Evolutionary conservation across 768 basidiomycete species (phyloP), one percentile per base, ranked within the genome.

Genomic region (Suillus lakei): DNA sequence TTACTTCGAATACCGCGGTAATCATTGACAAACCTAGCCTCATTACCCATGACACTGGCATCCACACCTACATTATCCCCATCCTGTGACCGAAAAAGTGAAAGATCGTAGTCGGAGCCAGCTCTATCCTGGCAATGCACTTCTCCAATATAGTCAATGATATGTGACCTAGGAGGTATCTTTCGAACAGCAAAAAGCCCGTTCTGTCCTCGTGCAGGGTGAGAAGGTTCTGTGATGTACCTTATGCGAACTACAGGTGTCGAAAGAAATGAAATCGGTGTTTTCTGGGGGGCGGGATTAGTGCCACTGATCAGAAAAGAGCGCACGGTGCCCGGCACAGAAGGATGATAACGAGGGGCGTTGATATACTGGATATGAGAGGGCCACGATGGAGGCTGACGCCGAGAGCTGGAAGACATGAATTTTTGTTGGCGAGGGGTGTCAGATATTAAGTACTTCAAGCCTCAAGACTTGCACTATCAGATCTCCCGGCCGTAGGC

Each of bases 21-120:
- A 80, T 97, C 96, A 70, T 98, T 98, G 65, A 94, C 83, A 73
- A 97, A 96, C 71, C 96, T 82, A 1, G 90, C 91, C 75, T 95
- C 93, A 77, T 96, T 98, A 34, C 96, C 96, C 81, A 86, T 86
- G 3, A 51, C 69, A 34, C 81, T 81, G 23, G 95, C 94, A 74
- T 98, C 95, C 46, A 92, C 82, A 1, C 94, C 95, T 23, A 96
- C 85, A 71, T 81, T 89, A 46, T 85, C 72, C 9, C 86, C 87
- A 60, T 83, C 80, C 64, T 80, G 77, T 59, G 84, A 78, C 41
- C 88, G 89, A 74, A 85, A 81, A n/a, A 97, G 83, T 16, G 90
- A 94, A 30, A 97, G 80, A 76, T 97, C 96, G 73, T 97, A 97
- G 76, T 96, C 90, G n/a, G 91, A 91, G 38, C 83, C 78, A 30